Conservation (phyloP, 2,329 filamentous ascomycete species). For the Cladosporium sp. region DNA sequence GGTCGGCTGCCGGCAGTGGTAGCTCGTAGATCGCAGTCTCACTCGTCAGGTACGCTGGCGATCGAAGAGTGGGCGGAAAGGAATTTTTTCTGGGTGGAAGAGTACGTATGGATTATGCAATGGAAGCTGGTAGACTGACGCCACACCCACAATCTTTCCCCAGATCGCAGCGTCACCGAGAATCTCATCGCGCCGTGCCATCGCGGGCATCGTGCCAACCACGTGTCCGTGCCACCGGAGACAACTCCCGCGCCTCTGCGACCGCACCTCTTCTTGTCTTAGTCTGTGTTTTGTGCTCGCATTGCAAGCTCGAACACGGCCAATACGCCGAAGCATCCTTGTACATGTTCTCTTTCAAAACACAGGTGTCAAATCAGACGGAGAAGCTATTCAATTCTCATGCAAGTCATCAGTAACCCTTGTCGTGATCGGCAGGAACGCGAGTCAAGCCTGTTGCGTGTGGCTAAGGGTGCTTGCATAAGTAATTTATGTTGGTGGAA, state of each 20-base stretch:
- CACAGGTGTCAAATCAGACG: no score
- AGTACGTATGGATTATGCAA: constrained; percentile 3
- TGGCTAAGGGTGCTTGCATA: no score
- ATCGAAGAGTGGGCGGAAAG: not conserved
- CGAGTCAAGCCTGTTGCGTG: not conserved
- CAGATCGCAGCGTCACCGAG: not conserved
- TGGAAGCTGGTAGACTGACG: not conserved
- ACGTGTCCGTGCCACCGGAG: no score
- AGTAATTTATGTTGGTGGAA: no score
- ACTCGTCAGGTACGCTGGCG: not conserved
- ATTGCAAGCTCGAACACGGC: no score
- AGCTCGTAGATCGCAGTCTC: not conserved
- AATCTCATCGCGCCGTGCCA: no score
- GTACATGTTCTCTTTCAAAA: no score
- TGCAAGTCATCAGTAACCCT: not conserved
- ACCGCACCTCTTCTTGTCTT: no score
- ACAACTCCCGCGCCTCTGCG: no score
- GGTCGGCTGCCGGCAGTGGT: not conserved
- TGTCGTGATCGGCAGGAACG: not conserved
- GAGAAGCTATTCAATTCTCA: not conserved
- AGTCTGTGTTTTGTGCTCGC: no score
- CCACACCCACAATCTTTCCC: not conserved
- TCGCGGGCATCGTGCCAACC: no score
- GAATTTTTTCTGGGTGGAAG: not conserved
- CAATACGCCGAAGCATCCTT: no score